These are phyloP conservation scores for Stagonosporopsis chrysanthemi DNA, from an alignment of 2,329 filamentous ascomycete genomes.

Conservation along the genomic window DNA sequence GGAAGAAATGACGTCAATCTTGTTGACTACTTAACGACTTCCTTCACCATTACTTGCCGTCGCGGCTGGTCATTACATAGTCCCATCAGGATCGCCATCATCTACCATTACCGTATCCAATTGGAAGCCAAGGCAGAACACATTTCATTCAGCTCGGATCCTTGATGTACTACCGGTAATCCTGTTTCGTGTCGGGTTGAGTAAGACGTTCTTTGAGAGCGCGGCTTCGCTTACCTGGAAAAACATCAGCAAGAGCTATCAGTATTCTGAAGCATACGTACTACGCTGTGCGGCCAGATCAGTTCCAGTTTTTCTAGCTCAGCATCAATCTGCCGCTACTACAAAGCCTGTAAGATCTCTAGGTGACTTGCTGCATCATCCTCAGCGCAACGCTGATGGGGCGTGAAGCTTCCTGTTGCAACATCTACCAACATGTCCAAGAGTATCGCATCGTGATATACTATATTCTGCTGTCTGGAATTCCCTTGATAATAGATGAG, in stretches of 20 bases:
- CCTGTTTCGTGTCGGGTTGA: background rate
- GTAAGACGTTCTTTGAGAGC: background rate
- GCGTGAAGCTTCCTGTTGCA: background rate
- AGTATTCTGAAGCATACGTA: background rate
- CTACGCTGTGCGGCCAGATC: background rate
- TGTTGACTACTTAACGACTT: too few species aligned
- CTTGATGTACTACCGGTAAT: too few species aligned
- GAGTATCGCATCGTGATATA: background rate
- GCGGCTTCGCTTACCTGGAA: background rate
- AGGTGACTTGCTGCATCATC: background rate
- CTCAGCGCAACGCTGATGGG: background rate
- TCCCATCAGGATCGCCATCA: too few species aligned
- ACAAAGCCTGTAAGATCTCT: background rate
- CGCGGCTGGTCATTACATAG: too few species aligned
- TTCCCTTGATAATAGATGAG: too few species aligned
- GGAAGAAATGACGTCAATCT: too few species aligned
- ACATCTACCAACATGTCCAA: slow-evolving; percentile 1
- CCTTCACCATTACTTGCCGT: too few species aligned
- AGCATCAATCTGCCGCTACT: background rate
- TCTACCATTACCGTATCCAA: too few species aligned
- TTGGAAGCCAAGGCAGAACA: too few species aligned
- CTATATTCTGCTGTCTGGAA: background rate
- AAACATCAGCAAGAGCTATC: background rate
- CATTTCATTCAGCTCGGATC: too few species aligned
- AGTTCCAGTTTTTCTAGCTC: background rate